phyloP scores from a whole-genome alignment of 768 basidiomycete genomes.

The Harrya chromipes region DNA sequence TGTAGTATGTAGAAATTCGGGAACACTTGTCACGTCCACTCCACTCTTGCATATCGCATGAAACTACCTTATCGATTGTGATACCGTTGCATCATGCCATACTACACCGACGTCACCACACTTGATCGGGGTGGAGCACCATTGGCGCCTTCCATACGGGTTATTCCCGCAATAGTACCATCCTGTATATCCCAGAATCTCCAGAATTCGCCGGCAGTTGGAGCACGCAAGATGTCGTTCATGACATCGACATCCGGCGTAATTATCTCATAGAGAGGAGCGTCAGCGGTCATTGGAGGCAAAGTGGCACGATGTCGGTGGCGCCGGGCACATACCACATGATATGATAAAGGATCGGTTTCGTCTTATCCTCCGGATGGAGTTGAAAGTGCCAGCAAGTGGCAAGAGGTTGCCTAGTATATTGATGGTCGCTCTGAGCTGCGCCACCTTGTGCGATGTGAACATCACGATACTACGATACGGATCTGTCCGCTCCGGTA shows the following conservation, averaged over 20 bases:
- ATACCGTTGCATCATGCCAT: too few relatives aligned
- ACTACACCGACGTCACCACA: too few relatives aligned
- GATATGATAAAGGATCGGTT: not conserved
- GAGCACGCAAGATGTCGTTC: not conserved
- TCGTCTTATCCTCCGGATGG: not conserved
- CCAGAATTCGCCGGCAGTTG: conserved; percentile 1
- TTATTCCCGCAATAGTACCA: too few relatives aligned
- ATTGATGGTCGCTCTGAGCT: not conserved
- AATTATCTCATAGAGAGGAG: not conserved
- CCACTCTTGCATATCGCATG: too few relatives aligned
- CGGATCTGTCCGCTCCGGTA: conserved; percentile 11
- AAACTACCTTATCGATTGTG: too few relatives aligned
- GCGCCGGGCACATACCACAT: too few relatives aligned
- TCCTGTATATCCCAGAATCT: too few relatives aligned
- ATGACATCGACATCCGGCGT: not conserved
- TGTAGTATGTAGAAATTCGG: too few relatives aligned
- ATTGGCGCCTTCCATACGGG: too few relatives aligned
- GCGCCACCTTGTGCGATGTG: not conserved
- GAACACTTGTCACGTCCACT: too few relatives aligned
- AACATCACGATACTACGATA: not conserved
- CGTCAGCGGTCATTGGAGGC: not conserved
- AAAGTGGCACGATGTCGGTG: too few relatives aligned
- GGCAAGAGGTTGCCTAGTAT: not conserved
- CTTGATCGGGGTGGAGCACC: too few relatives aligned
- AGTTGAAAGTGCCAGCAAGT: not conserved